Evolutionary conservation across 345 rosid genomes (phyloP).

Genomic region (Pugionium dolabratum): DNA sequence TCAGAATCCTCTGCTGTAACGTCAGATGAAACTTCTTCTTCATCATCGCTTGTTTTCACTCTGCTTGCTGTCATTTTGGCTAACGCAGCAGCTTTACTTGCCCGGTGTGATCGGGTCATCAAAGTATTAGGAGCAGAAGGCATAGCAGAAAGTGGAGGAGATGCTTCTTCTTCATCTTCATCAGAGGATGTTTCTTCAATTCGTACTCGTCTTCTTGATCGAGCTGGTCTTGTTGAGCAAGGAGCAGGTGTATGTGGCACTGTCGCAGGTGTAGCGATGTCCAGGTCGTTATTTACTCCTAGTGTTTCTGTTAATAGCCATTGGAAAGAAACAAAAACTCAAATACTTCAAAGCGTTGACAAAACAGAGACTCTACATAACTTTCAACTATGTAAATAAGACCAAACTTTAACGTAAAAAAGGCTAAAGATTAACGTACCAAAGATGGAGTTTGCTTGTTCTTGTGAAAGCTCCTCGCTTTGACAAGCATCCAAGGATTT

Average conservation of each 20-base stretch:
- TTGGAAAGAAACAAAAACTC: slow-evolving; percentile 7
- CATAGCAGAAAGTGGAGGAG: slow-evolving; percentile 43
- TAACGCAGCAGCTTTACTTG: slow-evolving; percentile 93
- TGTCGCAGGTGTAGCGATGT: slow-evolving; percentile 44
- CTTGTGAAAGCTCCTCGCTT: slow-evolving; percentile 57
- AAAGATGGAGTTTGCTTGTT: slow-evolving; percentile 56
- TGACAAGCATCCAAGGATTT: slow-evolving; percentile 55
- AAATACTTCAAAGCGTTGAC: too few relatives aligned
- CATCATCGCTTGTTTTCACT: slow-evolving; percentile 39
- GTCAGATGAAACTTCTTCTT: slow-evolving; percentile 49
- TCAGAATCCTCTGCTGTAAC: slow-evolving; percentile 65
- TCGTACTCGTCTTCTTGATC: slow-evolving; percentile 62
- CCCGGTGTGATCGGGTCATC: slow-evolving; percentile 74
- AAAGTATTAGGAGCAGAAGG: slow-evolving; percentile 38
- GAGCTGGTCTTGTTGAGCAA: slow-evolving; percentile 54
- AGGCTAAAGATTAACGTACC: slow-evolving; percentile 45
- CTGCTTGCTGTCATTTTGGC: slow-evolving; percentile 58
- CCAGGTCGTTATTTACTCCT: slow-evolving; percentile 58
- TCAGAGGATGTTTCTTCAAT: slow-evolving; percentile 56
- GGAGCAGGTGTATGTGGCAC: slow-evolving; percentile 72
- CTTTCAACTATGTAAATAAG: too few relatives aligned
- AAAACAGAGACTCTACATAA: neutral
- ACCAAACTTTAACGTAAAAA: neutral
- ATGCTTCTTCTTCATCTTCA: slow-evolving; percentile 50
- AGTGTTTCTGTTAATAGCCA: slow-evolving; percentile 51